Percentiles rank a stretch among this genome's conserved stretches.
phyloP scores from a whole-genome alignment of 805 yeast species.

The Vanderwaltozyma tropicalis region DNA sequence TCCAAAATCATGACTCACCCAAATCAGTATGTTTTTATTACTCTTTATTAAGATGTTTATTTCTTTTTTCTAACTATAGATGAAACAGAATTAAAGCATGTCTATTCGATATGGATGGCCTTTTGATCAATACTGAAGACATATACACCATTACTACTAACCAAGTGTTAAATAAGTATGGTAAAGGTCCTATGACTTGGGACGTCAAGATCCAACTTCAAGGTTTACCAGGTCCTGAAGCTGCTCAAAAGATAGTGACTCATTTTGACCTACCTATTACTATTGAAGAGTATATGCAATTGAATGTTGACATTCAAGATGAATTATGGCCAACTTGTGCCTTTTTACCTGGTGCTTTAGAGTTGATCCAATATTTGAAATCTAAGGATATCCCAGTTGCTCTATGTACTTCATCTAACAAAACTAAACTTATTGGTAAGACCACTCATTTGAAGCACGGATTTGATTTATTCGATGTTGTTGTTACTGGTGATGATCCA shows the following conservation, averaged over 20 bases:
- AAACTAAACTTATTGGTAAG: conserved; percentile 52
- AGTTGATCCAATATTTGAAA: conserved; percentile 47
- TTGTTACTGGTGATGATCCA: conserved; percentile 83
- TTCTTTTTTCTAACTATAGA: background rate
- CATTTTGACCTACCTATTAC: conserved; percentile 59
- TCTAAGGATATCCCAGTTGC: conserved; percentile 63
- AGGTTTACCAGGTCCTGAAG: conserved; percentile 81
- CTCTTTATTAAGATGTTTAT: background rate
- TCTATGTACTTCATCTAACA: conserved; percentile 77
- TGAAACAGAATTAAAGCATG: conserved; percentile 23
- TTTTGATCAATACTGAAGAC: conserved; percentile 84
- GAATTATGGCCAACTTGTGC: conserved; percentile 50
- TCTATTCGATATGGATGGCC: conserved; percentile 82
- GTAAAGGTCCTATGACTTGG: conserved; percentile 81
- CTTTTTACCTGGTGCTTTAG: conserved; percentile 80
- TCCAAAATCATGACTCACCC: background rate
- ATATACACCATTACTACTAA: conserved; percentile 74
- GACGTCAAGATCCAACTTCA: conserved; percentile 78
- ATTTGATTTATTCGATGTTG: conserved; percentile 56
- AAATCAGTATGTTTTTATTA: conserved; percentile 1
- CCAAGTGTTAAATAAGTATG: conserved; percentile 52
- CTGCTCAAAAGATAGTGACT: conserved; percentile 54
- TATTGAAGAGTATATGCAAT: conserved; percentile 49
- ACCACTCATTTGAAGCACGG: conserved; percentile 59
- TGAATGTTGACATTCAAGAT: conserved; percentile 42